phyloP scores from a whole-genome alignment of 108 stramenopile species.

The Bacterosira constricta region DNA sequence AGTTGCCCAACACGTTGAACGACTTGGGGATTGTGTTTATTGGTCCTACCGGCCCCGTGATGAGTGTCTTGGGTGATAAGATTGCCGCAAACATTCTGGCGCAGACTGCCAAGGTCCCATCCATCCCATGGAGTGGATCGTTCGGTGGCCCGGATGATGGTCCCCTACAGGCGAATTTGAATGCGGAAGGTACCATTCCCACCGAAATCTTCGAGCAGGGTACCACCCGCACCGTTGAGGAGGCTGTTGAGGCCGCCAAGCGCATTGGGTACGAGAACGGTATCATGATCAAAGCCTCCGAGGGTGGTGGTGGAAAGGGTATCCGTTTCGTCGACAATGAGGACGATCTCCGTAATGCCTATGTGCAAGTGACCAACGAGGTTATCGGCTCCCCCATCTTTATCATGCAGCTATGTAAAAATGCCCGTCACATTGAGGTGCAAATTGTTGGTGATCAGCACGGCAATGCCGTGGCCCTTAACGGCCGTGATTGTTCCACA shows the following conservation, averaged over 20 bases:
- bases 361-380: constrained; percentile 92
- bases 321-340: constrained; percentile 96
- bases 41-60: constrained; percentile 92
- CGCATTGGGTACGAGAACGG: constrained; percentile 95
- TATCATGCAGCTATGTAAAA: constrained; percentile 98
- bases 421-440: constrained; percentile 97
- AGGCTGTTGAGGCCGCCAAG: constrained; percentile 91
- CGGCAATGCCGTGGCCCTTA: constrained; percentile 96
- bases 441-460: constrained; percentile 98
- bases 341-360: constrained; percentile 83
- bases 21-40: constrained; percentile 91
- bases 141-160: constrained; percentile 91
- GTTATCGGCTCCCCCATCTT: constrained; percentile 97
- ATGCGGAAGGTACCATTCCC: constrained; percentile 96
- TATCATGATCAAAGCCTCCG: constrained; percentile 99
- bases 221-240: constrained; percentile 87
- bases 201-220: constrained; percentile 92
- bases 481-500: constrained; percentile 96
- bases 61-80: constrained; percentile 95
- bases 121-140: constrained; percentile 96
- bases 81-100: constrained; percentile 96
- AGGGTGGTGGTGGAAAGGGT: constrained; percentile 98
- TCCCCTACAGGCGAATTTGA: constrained; percentile 89
- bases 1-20: constrained; percentile 73
- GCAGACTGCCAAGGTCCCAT: constrained; percentile 94